Evolutionary conservation across 1,284 basidiomycete genomes (phyloP).

Genomic region (Boletellus deceptivus): DNA sequence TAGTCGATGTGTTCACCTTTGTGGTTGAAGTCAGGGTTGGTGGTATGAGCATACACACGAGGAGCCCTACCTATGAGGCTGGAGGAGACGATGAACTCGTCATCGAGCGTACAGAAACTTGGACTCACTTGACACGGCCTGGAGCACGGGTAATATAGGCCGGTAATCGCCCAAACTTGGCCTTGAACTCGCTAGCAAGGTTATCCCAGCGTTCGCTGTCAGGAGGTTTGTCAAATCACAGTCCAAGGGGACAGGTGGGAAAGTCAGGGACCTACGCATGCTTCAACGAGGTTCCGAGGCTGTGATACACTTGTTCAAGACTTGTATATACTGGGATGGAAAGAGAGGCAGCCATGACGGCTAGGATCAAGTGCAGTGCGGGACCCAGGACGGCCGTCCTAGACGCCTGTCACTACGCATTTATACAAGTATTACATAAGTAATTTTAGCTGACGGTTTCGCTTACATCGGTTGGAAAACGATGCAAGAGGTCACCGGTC

Average conservation of each 20-base stretch:
- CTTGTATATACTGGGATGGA: constrained; percentile 67
- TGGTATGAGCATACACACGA: neutral
- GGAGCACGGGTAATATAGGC: constrained; percentile 78
- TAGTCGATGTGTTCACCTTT: constrained; percentile 89
- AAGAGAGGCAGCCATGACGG: constrained; percentile 52
- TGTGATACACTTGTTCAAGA: constrained; percentile 59
- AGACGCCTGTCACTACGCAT: no score
- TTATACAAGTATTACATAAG: no score
- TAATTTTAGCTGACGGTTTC: no score
- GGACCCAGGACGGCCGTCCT: no score
- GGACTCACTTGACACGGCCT: constrained; percentile 75
- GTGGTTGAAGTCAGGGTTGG: neutral
- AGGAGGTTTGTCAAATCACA: neutral
- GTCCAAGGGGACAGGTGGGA: no score
- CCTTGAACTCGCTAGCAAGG: constrained; percentile 61
- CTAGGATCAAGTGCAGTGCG: neutral
- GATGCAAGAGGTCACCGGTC: no score
- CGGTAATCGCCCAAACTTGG: constrained; percentile 64
- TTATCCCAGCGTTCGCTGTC: constrained; percentile 60
- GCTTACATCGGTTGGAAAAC: no score
- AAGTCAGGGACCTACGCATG: constrained; percentile 44
- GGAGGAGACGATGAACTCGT: neutral
- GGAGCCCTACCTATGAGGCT: constrained; percentile 34
- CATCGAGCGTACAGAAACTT: neutral
- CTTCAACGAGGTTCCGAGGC: constrained; percentile 52